Base-by-base conservation (phyloP, 225 moss, liverwort and hornwort genomes). In the Polytrichum formosum region DNA sequence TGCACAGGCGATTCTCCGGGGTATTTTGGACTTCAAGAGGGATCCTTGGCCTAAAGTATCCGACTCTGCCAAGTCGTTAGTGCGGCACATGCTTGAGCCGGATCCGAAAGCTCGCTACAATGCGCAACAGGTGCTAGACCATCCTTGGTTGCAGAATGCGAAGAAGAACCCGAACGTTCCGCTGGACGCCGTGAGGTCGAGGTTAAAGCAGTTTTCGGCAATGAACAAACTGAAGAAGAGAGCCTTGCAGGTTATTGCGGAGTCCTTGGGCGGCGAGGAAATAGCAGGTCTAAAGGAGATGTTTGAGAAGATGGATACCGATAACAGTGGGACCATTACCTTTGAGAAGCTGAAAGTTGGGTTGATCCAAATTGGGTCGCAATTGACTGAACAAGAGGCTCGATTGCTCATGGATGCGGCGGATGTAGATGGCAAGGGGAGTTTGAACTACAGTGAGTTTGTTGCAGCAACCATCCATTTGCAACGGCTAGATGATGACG, bases 141-240 rank as follows among this genome's bases (percentile, higher is more conserved):
- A 90, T 59, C 92, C 90, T 4, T 92, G 92, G 92, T 75, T 92
- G 70, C 90, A 88, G 55, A 86, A 86, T 63, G 88, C 84, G 27
- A 86, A 78, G 77, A 88, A 82, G 79, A 86, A 88, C 58, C 79
- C 90, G 28, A 88, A 90, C 61, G 81, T 80, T 56, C 88, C 90
- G 6, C 75, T 93, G 46, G 90, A 90, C 56, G 88, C 88, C 4
- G 92, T 93, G 56, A 71, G 86, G 72, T 73, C 92, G 31, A 88
- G 92, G 66, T 55, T 93, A 67, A 93, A 93, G 77, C 92, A 93
- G 72, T 90, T 90, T 20, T 78, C 92, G 8, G 92, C 92, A 29
- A 93, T 93, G 92, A 93, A 90, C 67, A 93, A 90, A 74, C 70
- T 93, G 67, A 93, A 93, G 90, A 93, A 93, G 83, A 76, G 79